Percentiles rank a stretch among this genome's conserved stretches.
Conservation (phyloP, 768 basidiomycete genomes). For the Tephrocybe sp. region DNA sequence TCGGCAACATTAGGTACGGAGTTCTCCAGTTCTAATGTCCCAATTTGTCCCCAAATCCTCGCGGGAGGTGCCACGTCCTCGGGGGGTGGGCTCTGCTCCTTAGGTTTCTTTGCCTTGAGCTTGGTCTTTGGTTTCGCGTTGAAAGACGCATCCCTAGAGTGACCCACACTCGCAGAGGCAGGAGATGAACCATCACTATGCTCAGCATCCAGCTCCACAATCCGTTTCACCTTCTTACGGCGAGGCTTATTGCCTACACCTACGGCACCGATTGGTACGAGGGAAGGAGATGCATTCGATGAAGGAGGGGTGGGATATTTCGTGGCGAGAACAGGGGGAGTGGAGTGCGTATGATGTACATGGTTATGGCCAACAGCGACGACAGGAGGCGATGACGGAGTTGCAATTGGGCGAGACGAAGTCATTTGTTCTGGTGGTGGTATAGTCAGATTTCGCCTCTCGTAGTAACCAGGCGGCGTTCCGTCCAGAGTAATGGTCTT, state of each 20-base stretch:
- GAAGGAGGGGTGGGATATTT: constrained; percentile 37
- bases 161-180: constrained; percentile 21
- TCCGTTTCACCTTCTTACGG: constrained; percentile 66
- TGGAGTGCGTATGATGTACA: constrained; percentile 17
- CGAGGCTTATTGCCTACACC: constrained; percentile 41
- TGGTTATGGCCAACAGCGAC: constrained; percentile 51
- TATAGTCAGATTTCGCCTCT: constrained; percentile 56
- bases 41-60: constrained; percentile 19
- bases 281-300: constrained; percentile 43
- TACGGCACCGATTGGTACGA: constrained; percentile 33
- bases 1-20: neutral
- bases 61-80: constrained; percentile 4
- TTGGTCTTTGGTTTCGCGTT: constrained; percentile 21
- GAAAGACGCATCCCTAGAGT: constrained; percentile 28
- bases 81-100: constrained; percentile 4
- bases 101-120: constrained; percentile 19
- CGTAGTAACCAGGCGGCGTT: constrained; percentile 63
- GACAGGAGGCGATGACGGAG: constrained; percentile 55
- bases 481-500: constrained; percentile 79
- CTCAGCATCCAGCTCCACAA: constrained; percentile 72
- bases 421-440: constrained; percentile 51
- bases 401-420: constrained; percentile 45
- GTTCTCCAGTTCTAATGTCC: constrained; percentile 13
- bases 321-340: constrained; percentile 17
- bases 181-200: constrained; percentile 31